Conservation (phyloP, 495 filamentous ascomycete species). For the Daldinia concentrica region DNA sequence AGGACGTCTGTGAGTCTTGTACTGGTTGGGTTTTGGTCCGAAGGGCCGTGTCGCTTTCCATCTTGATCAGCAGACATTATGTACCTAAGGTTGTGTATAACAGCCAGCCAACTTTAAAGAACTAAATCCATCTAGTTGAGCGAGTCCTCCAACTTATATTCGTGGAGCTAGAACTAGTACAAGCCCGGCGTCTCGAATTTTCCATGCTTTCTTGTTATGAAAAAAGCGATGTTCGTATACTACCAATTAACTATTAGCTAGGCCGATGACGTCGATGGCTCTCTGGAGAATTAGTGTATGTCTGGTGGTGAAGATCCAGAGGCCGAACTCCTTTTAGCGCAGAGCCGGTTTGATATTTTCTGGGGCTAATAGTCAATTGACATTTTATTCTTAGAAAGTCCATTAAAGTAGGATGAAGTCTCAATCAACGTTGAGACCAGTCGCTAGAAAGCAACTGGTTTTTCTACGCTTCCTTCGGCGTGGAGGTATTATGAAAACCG, state of each 20-base stretch:
- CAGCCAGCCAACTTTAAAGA: background rate
- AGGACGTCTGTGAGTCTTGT: slow-evolving; percentile 45
- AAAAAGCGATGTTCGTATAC: background rate
- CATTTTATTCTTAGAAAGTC: slow-evolving; percentile 27
- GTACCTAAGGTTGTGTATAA: background rate
- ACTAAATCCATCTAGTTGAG: background rate
- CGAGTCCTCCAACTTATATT: slow-evolving; percentile 4
- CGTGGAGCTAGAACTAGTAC: background rate
- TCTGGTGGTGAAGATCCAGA: slow-evolving; percentile 26
- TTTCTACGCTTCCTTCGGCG: background rate
- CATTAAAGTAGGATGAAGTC: background rate
- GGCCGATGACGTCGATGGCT: slow-evolving; percentile 33
- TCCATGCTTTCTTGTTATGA: slow-evolving; percentile 27
- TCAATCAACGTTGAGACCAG: background rate
- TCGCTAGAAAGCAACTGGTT: background rate
- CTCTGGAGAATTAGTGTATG: slow-evolving; percentile 6
- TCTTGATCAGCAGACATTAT: slow-evolving; percentile 24
- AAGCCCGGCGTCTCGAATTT: slow-evolving; percentile 5
- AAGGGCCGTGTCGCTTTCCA: background rate
- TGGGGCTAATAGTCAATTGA: slow-evolving; percentile 19
- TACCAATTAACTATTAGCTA: background rate
- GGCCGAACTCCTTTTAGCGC: slow-evolving; percentile 22
- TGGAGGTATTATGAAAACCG: slow-evolving; percentile 13
- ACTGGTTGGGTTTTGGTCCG: background rate
- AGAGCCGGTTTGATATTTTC: background rate